phyloP scores from a whole-genome alignment of 805 yeast genomes.

The Kodamaea hsintzibuensis region DNA sequence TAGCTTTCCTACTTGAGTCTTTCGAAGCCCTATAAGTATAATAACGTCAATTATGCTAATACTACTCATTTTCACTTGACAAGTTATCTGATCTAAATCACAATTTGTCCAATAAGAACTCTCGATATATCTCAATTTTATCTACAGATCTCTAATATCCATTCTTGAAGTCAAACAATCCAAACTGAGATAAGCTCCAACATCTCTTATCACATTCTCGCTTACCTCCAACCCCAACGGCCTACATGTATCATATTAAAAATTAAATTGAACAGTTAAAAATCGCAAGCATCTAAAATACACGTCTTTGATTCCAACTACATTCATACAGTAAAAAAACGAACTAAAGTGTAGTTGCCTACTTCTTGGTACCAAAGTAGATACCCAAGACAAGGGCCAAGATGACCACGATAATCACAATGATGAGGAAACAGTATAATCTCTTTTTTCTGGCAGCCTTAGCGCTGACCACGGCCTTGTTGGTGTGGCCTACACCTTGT shows the following conservation, averaged over 20 bases:
- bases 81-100: too few relatives aligned
- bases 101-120: too few relatives aligned
- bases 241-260: background rate
- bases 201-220: too few relatives aligned
- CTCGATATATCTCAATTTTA: too few relatives aligned
- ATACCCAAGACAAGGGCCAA: conserved; percentile 72
- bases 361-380: conserved; percentile 41
- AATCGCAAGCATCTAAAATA: background rate
- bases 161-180: too few relatives aligned
- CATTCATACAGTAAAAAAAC: background rate
- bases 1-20: too few relatives aligned
- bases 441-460: conserved; percentile 88
- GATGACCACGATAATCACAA: conserved; percentile 57
- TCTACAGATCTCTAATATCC: too few relatives aligned
- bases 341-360: background rate
- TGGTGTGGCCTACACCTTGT: conserved; percentile 91
- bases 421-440: conserved; percentile 77
- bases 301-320: background rate
- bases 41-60: too few relatives aligned
- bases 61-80: too few relatives aligned
- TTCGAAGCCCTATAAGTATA: too few relatives aligned
- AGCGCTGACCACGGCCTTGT: conserved; percentile 86
- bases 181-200: too few relatives aligned
- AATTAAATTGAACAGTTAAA: background rate
- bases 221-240: too few relatives aligned